Conservation (phyloP, 2,329 filamentous ascomycete genomes). For the Sarocladiaceae sp. region DNA sequence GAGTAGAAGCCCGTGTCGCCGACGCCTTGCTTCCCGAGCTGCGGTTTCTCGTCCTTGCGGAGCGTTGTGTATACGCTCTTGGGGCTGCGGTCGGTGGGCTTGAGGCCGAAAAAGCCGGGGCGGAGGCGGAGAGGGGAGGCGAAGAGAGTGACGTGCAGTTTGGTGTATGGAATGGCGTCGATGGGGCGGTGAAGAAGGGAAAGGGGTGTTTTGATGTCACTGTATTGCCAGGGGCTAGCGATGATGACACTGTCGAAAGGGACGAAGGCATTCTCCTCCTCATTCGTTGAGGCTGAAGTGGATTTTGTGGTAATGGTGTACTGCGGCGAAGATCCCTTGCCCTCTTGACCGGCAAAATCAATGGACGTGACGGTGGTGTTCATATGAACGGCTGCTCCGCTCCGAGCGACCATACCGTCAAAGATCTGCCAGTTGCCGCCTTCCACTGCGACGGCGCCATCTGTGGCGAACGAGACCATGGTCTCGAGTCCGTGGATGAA, state of each 20-base stretch:
- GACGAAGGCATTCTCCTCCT: conserved; percentile 36
- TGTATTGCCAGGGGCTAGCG: conserved; percentile 77
- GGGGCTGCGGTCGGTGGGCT: conserved; percentile 53
- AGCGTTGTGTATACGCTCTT: conserved; percentile 79
- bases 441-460: conserved; percentile 69
- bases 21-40: conserved; percentile 48
- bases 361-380: conserved; percentile 65
- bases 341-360: conserved; percentile 32
- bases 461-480: conserved; percentile 85
- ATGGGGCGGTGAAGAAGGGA: conserved; percentile 63
- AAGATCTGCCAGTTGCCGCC: conserved; percentile 97
- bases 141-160: conserved; percentile 85
- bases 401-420: conserved; percentile 64
- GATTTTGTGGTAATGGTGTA: conserved; percentile 39
- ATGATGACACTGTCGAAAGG: conserved; percentile 76
- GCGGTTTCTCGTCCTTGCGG: conserved; percentile 46
- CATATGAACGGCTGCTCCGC: conserved; percentile 53
- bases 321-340: conserved; percentile 27
- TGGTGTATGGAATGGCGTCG: conserved; percentile 77
- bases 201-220: conserved; percentile 58
- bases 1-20: conserved; percentile 79
- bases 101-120: conserved; percentile 64
- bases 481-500: conserved; percentile 83
- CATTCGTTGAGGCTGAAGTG: conserved; percentile 14
- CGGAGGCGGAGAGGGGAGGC: conserved; percentile 69